Evolutionary conservation across 495 filamentous ascomycete genomes (phyloP).

Genomic region (Glarea lozoyensis): DNA sequence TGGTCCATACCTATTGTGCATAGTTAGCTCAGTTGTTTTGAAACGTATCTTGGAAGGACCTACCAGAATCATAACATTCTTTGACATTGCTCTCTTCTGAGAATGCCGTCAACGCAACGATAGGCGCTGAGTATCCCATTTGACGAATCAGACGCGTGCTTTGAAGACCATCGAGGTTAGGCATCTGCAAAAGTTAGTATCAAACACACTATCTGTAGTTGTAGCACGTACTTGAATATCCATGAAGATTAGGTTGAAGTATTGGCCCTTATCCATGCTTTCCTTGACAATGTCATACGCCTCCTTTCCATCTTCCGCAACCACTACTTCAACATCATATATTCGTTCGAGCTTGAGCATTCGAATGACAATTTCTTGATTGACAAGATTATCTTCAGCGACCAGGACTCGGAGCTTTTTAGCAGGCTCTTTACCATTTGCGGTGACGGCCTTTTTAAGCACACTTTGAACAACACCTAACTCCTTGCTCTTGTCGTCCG

Average conservation of each 20-base stretch:
- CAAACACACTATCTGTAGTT: slow-evolving; percentile 1
- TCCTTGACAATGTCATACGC: slow-evolving; percentile 78
- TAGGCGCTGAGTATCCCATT: slow-evolving; percentile 81
- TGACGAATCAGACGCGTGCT: slow-evolving; percentile 80
- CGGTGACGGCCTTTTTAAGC: slow-evolving; percentile 30
- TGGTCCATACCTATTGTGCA: slow-evolving; percentile 3
- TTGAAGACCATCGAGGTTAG: slow-evolving; percentile 81
- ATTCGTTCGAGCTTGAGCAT: slow-evolving; percentile 46
- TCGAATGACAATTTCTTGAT: slow-evolving; percentile 82
- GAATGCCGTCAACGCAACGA: slow-evolving; percentile 87
- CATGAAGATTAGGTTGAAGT: slow-evolving; percentile 87
- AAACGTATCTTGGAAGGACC: slow-evolving; percentile 25
- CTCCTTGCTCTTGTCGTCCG: slow-evolving; percentile 26
- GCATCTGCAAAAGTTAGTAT: slow-evolving; percentile 53
- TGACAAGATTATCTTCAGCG: slow-evolving; percentile 91
- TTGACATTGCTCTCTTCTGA: slow-evolving; percentile 84
- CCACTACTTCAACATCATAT: slow-evolving; percentile 54
- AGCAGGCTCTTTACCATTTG: slow-evolving; percentile 34
- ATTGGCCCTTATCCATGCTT: slow-evolving; percentile 60
- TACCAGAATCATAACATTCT: slow-evolving; percentile 63
- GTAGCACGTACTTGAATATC: slow-evolving; percentile 47
- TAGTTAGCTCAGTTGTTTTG: slow-evolving; percentile 39
- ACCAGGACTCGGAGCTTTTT: slow-evolving; percentile 76
- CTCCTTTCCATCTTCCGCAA: slow-evolving; percentile 83
- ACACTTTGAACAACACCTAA: slow-evolving; percentile 32